These are phyloP conservation scores for Thraustotheca clavata DNA, from an alignment of 352 stramenopile species.

Conservation along the genomic window DNA sequence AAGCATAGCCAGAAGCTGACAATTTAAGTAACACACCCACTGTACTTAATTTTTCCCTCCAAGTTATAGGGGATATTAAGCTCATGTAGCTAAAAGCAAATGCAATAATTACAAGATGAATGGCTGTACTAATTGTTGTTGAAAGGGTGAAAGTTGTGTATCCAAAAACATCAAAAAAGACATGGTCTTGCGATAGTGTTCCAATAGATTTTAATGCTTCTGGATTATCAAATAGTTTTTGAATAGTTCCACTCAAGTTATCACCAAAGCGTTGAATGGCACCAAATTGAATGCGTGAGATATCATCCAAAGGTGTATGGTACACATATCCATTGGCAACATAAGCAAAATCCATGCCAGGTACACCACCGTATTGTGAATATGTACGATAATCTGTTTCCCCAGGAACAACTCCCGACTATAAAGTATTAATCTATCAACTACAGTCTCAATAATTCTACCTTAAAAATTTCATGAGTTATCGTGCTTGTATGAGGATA, in stretches of 20 bases:
- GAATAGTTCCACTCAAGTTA: slow-evolving; percentile 55
- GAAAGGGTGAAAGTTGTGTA: slow-evolving; percentile 53
- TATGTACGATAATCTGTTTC: slow-evolving; percentile 74
- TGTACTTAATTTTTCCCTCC: slow-evolving; percentile 30
- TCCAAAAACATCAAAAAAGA: slow-evolving; percentile 68
- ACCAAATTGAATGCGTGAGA: slow-evolving; percentile 57
- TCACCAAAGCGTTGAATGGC: slow-evolving; percentile 61
- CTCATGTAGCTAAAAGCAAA: slow-evolving; percentile 36
- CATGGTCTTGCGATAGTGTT: slow-evolving; percentile 46
- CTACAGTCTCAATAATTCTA: neutral
- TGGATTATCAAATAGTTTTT: slow-evolving; percentile 33
- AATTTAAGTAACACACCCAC: slow-evolving; percentile 36
- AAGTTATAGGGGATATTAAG: slow-evolving; percentile 31
- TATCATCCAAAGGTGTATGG: slow-evolving; percentile 59
- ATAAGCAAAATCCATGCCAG: slow-evolving; percentile 77
- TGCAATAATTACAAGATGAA: slow-evolving; percentile 36
- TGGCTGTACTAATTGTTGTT: slow-evolving; percentile 30
- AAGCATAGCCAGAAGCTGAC: slow-evolving; percentile 27
- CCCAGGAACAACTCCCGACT: slow-evolving; percentile 51
- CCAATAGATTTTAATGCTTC: slow-evolving; percentile 46
- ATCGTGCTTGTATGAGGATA: slow-evolving; percentile 74
- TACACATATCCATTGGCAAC: slow-evolving; percentile 78
- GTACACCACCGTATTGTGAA: slow-evolving; percentile 57
- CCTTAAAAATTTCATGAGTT: slow-evolving; percentile 64
- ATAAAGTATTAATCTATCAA: neutral